A percentile compares a stretch with the other conserved stretches of the same genome.
These are phyloP conservation scores for Fusarium dlaminii DNA, from an alignment of 2,329 filamentous ascomycete genomes.

Conservation along the genomic window DNA sequence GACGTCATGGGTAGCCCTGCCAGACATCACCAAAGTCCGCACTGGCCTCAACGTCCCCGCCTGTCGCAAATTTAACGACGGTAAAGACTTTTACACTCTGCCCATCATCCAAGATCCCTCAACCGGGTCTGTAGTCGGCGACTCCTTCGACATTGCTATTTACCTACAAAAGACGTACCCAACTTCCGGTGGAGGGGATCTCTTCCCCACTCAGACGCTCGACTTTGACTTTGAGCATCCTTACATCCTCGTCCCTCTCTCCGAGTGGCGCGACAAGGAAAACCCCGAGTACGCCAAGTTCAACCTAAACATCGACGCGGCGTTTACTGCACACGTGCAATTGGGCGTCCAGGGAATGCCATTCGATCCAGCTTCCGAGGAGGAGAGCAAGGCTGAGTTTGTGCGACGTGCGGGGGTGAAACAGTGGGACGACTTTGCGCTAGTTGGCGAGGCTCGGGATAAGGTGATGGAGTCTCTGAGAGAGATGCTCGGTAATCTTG, in stretches of 20 bases:
- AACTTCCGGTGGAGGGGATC: conserved; percentile 51
- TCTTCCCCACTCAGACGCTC: conserved; percentile 59
- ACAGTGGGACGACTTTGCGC: conserved; percentile 55
- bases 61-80: conserved; percentile 64
- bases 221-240: conserved; percentile 48
- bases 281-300: conserved; percentile 57
- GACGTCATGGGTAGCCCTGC: conserved; percentile 61
- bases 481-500: conserved; percentile 53
- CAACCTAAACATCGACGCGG: conserved; percentile 63
- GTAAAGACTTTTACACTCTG: conserved; percentile 67
- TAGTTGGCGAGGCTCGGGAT: conserved; percentile 52
- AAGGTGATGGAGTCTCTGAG: conserved; percentile 53
- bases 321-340: conserved; percentile 58
- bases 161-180: conserved; percentile 66
- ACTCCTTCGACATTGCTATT: conserved; percentile 72
- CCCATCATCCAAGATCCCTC: conserved; percentile 62
- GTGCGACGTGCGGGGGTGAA: conserved; percentile 55
- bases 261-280: conserved; percentile 41
- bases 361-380: conserved; percentile 60
- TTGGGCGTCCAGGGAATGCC: conserved; percentile 56
- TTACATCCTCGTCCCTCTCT: conserved; percentile 46
- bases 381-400: conserved; percentile 58
- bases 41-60: conserved; percentile 56
- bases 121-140: conserved; percentile 58
- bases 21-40: conserved; percentile 61